Conservation (phyloP, 2,329 filamentous ascomycete species). For the Zasmidium citrigriseum region DNA sequence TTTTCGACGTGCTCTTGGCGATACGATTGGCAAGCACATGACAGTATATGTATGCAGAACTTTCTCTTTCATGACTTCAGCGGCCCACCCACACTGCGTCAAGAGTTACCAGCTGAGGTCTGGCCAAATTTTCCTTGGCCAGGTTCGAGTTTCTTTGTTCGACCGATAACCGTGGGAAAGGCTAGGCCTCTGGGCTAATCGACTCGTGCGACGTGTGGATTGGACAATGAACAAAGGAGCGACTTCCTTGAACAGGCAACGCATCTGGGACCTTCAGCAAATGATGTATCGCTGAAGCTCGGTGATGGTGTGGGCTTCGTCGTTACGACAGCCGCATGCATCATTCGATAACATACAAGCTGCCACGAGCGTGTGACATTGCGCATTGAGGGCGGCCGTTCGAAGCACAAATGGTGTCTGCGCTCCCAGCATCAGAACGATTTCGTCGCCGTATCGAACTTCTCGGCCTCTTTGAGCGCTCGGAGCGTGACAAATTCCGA, state of each 20-base stretch:
- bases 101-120: not conserved
- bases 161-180: not conserved
- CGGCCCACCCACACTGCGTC: slow-evolving; percentile 4
- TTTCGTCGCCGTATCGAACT: not conserved
- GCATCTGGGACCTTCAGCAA: not conserved
- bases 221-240: not conserved
- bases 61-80: slow-evolving; percentile 3
- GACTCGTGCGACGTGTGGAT: not conserved
- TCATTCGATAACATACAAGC: slow-evolving; percentile 1
- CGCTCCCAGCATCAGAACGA: not conserved
- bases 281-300: not conserved
- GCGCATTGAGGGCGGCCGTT: not conserved
- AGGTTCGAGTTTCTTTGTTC: not conserved
- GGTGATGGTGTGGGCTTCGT: not conserved
- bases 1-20: not conserved
- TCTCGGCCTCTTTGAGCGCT: not conserved
- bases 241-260: not conserved
- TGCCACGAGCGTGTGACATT: not conserved
- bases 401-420: not conserved
- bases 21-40: not conserved
- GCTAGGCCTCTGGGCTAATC: not conserved
- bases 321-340: not conserved
- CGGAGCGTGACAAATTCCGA: not conserved
- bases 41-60: slow-evolving; percentile 2
- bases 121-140: not conserved